Conservation (phyloP, 805 yeast genomes). For the Saccharomycopsis fibuligera region DNA sequence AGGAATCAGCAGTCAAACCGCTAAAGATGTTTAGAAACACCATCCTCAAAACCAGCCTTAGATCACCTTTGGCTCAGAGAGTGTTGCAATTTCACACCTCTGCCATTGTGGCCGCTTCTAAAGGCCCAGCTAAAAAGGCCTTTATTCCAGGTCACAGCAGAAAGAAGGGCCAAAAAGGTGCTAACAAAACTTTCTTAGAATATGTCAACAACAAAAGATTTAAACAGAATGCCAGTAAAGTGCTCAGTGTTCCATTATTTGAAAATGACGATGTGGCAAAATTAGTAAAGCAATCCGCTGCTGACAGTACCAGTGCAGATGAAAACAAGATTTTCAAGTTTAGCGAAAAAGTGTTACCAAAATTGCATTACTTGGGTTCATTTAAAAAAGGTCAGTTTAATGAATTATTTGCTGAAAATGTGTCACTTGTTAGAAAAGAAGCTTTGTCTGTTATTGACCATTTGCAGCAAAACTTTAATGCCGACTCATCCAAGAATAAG, state of each 20-base stretch:
- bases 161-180: slow-evolving; percentile 15
- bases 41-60: background rate
- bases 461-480: slow-evolving; percentile 33
- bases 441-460: slow-evolving; percentile 36
- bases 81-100: background rate
- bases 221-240: slow-evolving; percentile 3
- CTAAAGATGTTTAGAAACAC: background rate
- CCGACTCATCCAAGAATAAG: slow-evolving; percentile 39
- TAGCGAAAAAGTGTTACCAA: slow-evolving; percentile 34
- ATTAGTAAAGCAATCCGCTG: too few relatives aligned
- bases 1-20: too few relatives aligned
- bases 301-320: background rate
- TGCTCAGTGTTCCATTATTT: slow-evolving; percentile 7
- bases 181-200: slow-evolving; percentile 14
- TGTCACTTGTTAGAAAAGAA: slow-evolving; percentile 49
- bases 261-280: background rate
- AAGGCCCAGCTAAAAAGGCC: slow-evolving; percentile 1
- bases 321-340: slow-evolving; percentile 33
- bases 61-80: background rate
- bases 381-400: slow-evolving; percentile 63
- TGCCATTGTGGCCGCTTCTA: background rate
- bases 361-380: slow-evolving; percentile 49
- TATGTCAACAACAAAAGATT: slow-evolving; percentile 14
- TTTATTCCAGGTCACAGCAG: background rate
- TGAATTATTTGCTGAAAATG: slow-evolving; percentile 57